Evolutionary conservation across 768 basidiomycete genomes (phyloP).

Genomic region (Cystofilobasidium macerans): DNA sequence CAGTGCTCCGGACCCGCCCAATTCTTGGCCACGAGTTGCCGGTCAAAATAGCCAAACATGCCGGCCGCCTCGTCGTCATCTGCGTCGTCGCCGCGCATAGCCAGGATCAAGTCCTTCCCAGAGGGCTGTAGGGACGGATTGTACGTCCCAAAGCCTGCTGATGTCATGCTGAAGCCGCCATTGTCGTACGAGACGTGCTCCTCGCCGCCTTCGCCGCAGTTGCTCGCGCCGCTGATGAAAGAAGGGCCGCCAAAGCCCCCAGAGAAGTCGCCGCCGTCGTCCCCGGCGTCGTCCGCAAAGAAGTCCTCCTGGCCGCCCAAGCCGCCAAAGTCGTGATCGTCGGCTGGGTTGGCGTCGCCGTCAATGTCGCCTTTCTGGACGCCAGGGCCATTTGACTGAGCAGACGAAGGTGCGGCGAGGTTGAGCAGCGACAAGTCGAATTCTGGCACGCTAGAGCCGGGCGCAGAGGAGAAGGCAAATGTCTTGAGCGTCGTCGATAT

Average conservation of each 20-base stretch:
- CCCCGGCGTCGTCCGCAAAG: slow-evolving; percentile 29
- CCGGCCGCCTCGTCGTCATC: slow-evolving; percentile 40
- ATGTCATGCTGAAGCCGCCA: slow-evolving; percentile 28
- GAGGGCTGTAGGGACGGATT: slow-evolving; percentile 46
- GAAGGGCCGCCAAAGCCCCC: slow-evolving; percentile 30
- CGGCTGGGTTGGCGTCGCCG: slow-evolving; percentile 20
- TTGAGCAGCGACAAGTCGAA: slow-evolving; percentile 46
- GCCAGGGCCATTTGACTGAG: slow-evolving; percentile 29
- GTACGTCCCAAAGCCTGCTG: slow-evolving; percentile 54
- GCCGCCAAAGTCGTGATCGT: slow-evolving; percentile 35
- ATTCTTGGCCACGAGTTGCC: slow-evolving; percentile 63
- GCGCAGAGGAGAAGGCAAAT: slow-evolving; percentile 70
- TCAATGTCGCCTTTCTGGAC: slow-evolving; percentile 19
- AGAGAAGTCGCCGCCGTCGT: slow-evolving; percentile 37
- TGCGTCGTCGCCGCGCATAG: slow-evolving; percentile 58
- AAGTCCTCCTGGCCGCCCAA: slow-evolving; percentile 30
- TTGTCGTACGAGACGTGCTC: slow-evolving; percentile 24
- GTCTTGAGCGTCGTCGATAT: slow-evolving; percentile 70
- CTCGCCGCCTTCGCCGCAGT: slow-evolving; percentile 35
- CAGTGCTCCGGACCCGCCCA: slow-evolving; percentile 99
- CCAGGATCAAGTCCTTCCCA: slow-evolving; percentile 72
- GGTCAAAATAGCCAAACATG: slow-evolving; percentile 82
- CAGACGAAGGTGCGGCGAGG: slow-evolving; percentile 27
- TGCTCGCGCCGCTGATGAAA: slow-evolving; percentile 39
- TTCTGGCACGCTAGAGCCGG: slow-evolving; percentile 30